Evolutionary conservation across 2,329 filamentous ascomycete species (phyloP).

Genomic region (Fusarium begoniae): DNA sequence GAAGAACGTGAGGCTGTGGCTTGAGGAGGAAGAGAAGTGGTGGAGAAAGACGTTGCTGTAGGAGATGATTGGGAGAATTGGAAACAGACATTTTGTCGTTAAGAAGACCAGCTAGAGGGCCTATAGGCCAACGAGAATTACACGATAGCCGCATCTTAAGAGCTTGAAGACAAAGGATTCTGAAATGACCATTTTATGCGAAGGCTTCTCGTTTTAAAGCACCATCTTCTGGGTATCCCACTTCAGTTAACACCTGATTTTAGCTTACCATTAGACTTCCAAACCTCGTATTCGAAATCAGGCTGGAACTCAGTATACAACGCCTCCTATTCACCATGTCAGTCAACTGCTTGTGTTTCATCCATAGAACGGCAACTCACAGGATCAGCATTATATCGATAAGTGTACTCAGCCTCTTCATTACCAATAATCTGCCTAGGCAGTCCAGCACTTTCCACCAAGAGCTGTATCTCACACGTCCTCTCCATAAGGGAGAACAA

Average conservation of each 20-base stretch:
- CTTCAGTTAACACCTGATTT: conserved; percentile 17
- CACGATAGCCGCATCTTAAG: not conserved
- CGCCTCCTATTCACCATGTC: conserved; percentile 36
- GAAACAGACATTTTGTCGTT: not conserved
- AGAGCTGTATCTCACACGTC: conserved; percentile 47
- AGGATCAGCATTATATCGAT: conserved; percentile 45
- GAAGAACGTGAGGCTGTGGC: conserved; percentile 50
- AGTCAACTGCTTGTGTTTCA: not conserved
- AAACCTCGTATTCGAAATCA: conserved; percentile 48
- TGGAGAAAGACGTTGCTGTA: conserved; percentile 54
- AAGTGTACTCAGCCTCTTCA: conserved; percentile 53
- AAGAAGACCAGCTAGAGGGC: not conserved
- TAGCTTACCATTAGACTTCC: conserved; percentile 42
- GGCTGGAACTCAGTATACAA: conserved; percentile 49
- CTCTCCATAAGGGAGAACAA: conserved; percentile 57
- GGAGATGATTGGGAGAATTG: not conserved
- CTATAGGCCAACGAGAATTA: not conserved
- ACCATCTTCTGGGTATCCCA: not conserved
- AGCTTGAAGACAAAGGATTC: not conserved
- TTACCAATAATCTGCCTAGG: conserved; percentile 46
- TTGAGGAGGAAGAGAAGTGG: conserved; percentile 58
- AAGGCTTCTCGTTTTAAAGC: not conserved
- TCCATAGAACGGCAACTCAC: conserved; percentile 14
- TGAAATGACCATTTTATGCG: not conserved
- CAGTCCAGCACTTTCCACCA: conserved; percentile 43